Evolutionary conservation across 2,329 filamentous ascomycete genomes (phyloP), one percentile per base, ranked within the genome.

Genomic region (Seiridium cupressi): DNA sequence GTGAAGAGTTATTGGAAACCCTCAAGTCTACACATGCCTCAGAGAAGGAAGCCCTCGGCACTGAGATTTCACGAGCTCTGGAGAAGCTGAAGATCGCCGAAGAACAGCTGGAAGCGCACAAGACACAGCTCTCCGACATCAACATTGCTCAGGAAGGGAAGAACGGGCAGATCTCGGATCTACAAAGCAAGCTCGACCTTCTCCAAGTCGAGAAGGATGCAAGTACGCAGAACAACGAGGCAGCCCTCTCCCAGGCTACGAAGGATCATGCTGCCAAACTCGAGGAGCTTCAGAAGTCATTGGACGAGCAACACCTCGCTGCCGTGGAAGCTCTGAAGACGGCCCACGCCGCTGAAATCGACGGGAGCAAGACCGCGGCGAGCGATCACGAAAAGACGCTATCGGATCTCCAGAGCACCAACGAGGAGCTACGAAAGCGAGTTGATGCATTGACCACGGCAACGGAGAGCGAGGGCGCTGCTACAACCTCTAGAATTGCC

Each of bases 351-450:
- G 76, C 78, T 51, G 79, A 82, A 62, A 71, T 86, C 35, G 77
- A 77, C 5, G 77, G 81, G 65, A 79, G 76, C 59, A 75, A 79
- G 65, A 67, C 76, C 1, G 74, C 80, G 54, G 73, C 75, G 7
- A 74, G 76, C 10, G 79, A 78, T 2, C 79, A 84, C 36, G 79
- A 84, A 61, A 74, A 80, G 59, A 75, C 79, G 26, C 69, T 87
- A 35, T 72, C 77, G 8, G 81, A 84, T 8, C 73, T 87, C 51
- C 83, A 81, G 66, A 65, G 77, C 3, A 73, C 73, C 53, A 83
- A 88, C 62, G 81, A 86, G 58, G 67, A 75, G 9, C 72, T 88
- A 51, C 81, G 87, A 70, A 80, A 76, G 67, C 81, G 84, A 71
- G 76, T 89, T 38, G 79, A 84, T 26, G 80, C 82, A 46, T 70